These are phyloP conservation scores for Ophiosphaerella korrae DNA, from an alignment of 2,329 filamentous ascomycete genomes.

Conservation along the genomic window DNA sequence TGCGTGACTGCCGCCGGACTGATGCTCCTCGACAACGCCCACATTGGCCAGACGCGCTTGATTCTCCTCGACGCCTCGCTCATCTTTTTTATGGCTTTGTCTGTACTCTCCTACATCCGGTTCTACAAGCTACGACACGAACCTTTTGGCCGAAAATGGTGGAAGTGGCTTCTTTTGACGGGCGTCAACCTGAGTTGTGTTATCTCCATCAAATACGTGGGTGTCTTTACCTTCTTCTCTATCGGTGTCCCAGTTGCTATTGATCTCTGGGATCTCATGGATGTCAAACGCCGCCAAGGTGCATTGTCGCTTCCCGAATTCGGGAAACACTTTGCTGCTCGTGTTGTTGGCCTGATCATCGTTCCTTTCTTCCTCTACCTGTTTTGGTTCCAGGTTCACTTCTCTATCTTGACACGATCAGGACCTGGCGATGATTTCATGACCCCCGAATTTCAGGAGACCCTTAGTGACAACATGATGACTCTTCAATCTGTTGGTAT, in stretches of 20 bases:
- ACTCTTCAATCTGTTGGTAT: slow-evolving; percentile 83
- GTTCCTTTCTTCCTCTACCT: slow-evolving; percentile 97
- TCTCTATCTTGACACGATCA: slow-evolving; percentile 83
- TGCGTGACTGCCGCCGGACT: slow-evolving; percentile 85
- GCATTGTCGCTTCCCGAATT: slow-evolving; percentile 81
- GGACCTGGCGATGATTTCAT: slow-evolving; percentile 98
- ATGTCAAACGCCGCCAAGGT: slow-evolving; percentile 83
- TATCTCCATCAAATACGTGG: slow-evolving; percentile 98
- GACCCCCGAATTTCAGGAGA: slow-evolving; percentile 97
- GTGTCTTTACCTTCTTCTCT: slow-evolving; percentile 94
- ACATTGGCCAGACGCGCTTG: slow-evolving; percentile 93
- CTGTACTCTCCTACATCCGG: slow-evolving; percentile 89
- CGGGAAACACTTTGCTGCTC: slow-evolving; percentile 86
- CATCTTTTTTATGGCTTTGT: slow-evolving; percentile 94
- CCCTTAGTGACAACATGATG: slow-evolving; percentile 92
- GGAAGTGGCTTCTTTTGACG: slow-evolving; percentile 98
- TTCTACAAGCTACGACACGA: slow-evolving; percentile 96
- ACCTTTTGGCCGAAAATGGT: slow-evolving; percentile 95
- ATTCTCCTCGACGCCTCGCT: slow-evolving; percentile 94
- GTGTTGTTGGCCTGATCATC: slow-evolving; percentile 82
- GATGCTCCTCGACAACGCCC: slow-evolving; percentile 94
- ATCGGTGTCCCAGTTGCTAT: slow-evolving; percentile 93
- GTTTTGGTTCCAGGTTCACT: slow-evolving; percentile 99
- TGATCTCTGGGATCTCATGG: slow-evolving; percentile 91
- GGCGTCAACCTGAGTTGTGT: slow-evolving; percentile 95